A percentile compares a stretch with the other conserved stretches of the same genome.
phyloP scores from a whole-genome alignment of 768 basidiomycete genomes.

The Pleurotus sapidus region DNA sequence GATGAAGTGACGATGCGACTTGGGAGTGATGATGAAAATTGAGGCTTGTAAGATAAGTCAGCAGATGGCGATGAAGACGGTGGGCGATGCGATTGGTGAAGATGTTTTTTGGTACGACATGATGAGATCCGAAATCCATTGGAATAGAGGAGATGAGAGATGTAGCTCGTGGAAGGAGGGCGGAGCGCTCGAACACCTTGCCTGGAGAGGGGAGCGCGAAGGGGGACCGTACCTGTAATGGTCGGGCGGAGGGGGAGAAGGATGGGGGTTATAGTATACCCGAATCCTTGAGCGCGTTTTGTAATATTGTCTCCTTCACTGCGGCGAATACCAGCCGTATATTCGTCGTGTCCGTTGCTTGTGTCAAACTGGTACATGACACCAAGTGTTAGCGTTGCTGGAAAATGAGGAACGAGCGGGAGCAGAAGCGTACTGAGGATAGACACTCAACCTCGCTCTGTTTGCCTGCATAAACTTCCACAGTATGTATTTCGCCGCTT shows the following conservation, averaged over 20 bases:
- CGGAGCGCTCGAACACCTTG: no score
- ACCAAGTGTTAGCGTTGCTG: not conserved
- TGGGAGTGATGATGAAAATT: no score
- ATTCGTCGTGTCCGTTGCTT: slow-evolving; percentile 85
- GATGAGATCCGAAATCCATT: no score
- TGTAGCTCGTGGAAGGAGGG: no score
- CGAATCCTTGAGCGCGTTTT: slow-evolving; percentile 78
- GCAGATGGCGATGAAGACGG: no score
- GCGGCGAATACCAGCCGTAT: slow-evolving; percentile 76
- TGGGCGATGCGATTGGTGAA: no score
- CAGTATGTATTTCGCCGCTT: slow-evolving; percentile 91
- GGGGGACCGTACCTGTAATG: no score
- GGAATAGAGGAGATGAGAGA: no score
- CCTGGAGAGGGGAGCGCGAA: no score
- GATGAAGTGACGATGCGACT: no score
- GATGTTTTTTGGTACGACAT: no score
- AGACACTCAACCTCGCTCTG: slow-evolving; percentile 77
- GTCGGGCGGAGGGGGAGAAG: not conserved
- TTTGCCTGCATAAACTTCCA: slow-evolving; percentile 96
- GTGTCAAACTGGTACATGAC: slow-evolving; percentile 53
- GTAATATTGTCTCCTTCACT: slow-evolving; percentile 83
- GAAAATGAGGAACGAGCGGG: not conserved
- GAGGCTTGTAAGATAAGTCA: no score
- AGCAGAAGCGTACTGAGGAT: slow-evolving; percentile 70
- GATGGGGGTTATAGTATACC: slow-evolving; percentile 55